Conservation (phyloP, 805 yeast species). For the Lachancea waltii region DNA sequence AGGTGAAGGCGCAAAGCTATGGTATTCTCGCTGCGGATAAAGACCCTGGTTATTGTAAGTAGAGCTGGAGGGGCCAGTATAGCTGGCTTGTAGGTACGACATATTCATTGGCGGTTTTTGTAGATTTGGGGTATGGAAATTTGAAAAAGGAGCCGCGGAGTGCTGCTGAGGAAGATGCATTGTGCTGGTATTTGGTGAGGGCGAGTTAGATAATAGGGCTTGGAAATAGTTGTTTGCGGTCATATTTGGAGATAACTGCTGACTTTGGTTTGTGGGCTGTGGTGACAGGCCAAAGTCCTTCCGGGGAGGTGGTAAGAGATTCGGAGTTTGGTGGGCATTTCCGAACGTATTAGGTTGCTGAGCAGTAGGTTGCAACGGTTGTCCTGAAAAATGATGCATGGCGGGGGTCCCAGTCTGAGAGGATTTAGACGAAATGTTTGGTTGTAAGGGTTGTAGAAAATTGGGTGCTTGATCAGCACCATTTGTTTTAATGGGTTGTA, state of each 20-base stretch:
- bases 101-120: not conserved
- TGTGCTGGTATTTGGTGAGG: conserved; percentile 24
- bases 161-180: conserved; percentile 5
- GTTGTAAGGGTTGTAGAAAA: conserved; percentile 7
- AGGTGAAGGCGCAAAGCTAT: conserved; percentile 17
- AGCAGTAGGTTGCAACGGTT: conserved; percentile 1
- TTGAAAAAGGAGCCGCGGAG: conserved; percentile 8
- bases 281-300: conserved; percentile 4
- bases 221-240: conserved; percentile 26
- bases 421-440: not conserved
- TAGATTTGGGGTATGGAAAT: conserved; percentile 2
- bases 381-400: not conserved
- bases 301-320: not conserved
- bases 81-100: conserved; percentile 9
- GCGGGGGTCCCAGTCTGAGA: not conserved
- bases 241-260: not conserved
- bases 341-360: not conserved
- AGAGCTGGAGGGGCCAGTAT: conserved; percentile 11
- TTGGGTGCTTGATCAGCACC: conserved; percentile 33
- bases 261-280: conserved; percentile 1
- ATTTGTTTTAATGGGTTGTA: conserved; percentile 31
- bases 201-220: conserved; percentile 24
- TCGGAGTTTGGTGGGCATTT: not conserved
- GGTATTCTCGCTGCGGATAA: conserved; percentile 1
- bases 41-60: conserved; percentile 4